Evolutionary conservation across 257 asterid genomes (phyloP).

Genomic region (Ilex asprella): DNA sequence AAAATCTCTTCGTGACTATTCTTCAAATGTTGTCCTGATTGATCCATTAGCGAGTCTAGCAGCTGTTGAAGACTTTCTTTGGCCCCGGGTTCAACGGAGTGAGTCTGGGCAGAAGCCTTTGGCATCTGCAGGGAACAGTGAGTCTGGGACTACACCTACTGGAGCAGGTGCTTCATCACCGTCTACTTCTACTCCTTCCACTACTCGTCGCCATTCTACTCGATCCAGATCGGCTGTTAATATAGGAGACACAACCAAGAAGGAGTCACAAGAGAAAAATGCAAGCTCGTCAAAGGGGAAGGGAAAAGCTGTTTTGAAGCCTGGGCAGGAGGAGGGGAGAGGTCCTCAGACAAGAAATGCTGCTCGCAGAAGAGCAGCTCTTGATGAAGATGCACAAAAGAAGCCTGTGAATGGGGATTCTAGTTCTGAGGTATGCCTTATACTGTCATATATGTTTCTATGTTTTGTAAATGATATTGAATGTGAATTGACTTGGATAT

Average conservation of each 20-base stretch:
- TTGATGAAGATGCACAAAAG: slow-evolving; percentile 67
- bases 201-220: slow-evolving; percentile 67
- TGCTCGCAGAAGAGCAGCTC: slow-evolving; percentile 74
- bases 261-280: slow-evolving; percentile 54
- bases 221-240: slow-evolving; percentile 65
- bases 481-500: too few relatives aligned
- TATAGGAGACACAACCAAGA: slow-evolving; percentile 49
- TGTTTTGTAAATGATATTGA: too few relatives aligned
- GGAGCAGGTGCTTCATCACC: slow-evolving; percentile 50
- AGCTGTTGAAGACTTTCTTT: slow-evolving; percentile 86
- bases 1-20: slow-evolving; percentile 92
- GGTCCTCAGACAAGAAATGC: slow-evolving; percentile 92
- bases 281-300: slow-evolving; percentile 65
- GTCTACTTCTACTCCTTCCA: slow-evolving; percentile 50
- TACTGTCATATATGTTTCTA: too few relatives aligned
- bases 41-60: slow-evolving; percentile 96
- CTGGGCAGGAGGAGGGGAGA: slow-evolving; percentile 63
- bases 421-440: slow-evolving; percentile 75
- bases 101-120: slow-evolving; percentile 69
- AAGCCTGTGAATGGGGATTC: slow-evolving; percentile 68
- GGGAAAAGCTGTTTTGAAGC: slow-evolving; percentile 87
- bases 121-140: slow-evolving; percentile 51
- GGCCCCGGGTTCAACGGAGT: slow-evolving; percentile 81
- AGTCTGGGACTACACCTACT: slow-evolving; percentile 46
- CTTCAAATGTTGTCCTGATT: slow-evolving; percentile 82